phyloP scores from a whole-genome alignment of 306 rosid species.

The Gastrolobium villosum region DNA sequence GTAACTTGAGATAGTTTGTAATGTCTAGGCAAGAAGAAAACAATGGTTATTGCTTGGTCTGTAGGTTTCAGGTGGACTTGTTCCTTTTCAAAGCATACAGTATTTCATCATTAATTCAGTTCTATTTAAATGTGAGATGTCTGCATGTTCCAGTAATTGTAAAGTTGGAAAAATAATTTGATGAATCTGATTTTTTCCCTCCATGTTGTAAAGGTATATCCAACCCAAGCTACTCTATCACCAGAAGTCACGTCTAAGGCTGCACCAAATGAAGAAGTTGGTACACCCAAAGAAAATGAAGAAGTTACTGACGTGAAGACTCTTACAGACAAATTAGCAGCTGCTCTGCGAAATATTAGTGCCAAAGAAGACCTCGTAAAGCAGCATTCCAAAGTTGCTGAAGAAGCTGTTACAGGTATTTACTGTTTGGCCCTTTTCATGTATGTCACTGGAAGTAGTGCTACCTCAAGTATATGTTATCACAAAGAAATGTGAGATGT shows the following conservation, averaged over 20 bases:
- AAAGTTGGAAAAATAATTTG: conserved; percentile 24
- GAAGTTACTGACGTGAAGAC: conserved; percentile 58
- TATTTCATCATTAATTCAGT: conserved; percentile 18
- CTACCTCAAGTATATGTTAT: conserved; percentile 24
- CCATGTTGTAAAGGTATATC: conserved; percentile 62
- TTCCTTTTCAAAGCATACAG: conserved; percentile 16
- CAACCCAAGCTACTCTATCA: conserved; percentile 60
- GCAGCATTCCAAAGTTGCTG: conserved; percentile 89
- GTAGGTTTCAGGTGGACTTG: conserved; percentile 7
- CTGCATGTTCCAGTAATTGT: conserved; percentile 34
- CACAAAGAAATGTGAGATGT: conserved; percentile 7
- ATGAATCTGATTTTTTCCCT: conserved; percentile 33
- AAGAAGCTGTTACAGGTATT: conserved; percentile 88
- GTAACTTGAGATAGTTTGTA: conserved; percentile 21
- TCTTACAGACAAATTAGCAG: conserved; percentile 64
- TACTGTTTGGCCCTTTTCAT: conserved; percentile 31
- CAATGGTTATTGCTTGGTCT: conserved; percentile 31
- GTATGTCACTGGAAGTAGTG: conserved; percentile 34
- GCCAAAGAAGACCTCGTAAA: conserved; percentile 81
- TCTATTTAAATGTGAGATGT: conserved; percentile 1
- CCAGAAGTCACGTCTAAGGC: conserved; percentile 77
- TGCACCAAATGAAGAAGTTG: conserved; percentile 54
- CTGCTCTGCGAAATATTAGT: conserved; percentile 70
- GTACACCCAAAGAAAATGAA: conserved; percentile 47
- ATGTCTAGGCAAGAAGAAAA: conserved; percentile 34